Evolutionary conservation across 2,329 filamentous ascomycete genomes (phyloP), one percentile per base, ranked within the genome.

Genomic region (Hypoxylon sp.): DNA sequence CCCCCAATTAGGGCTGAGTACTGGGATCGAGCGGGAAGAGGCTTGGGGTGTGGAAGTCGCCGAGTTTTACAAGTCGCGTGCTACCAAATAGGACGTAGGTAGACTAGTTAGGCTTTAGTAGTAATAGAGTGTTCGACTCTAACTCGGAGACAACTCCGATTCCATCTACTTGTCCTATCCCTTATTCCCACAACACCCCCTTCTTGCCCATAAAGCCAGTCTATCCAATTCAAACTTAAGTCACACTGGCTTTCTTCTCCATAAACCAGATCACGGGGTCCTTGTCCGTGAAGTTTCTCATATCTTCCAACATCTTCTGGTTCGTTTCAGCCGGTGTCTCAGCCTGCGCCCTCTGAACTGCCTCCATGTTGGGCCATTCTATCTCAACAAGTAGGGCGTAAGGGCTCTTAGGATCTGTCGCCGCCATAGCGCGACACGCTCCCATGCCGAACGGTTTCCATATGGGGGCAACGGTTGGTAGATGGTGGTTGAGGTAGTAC

Each of bases 11-110:
- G 66, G 70, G 1, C 58, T 78, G 1, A 58, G 72, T 17, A 77
- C 76, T 2, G 76, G 76, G 0, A 72, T 78, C 31, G 76, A 77
- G 61, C 72, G 66, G 10, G 76, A 78, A 51, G 77, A 78, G 56
- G 74, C 69, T 22, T 78, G 77, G 77, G 77, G 76, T 1, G 67
- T 72, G 20, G 71, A 71, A 17, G 71, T 78, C 1, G 76, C 68
- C 2, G 69, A 74, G 40, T 77, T 77, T 51, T 66, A 70, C 37
- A 61, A 66, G 10, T 67, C 68, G 14, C 53, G 68, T 25, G 61
- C 71, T 14, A 70, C 61, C 6, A 68, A 68, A 51, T 68, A 40
- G 48, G 48, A 22, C 2, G 30, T 6, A 20, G 22, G 30, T 6
- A 25, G 22, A 8, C 20, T 17, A 7, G 44, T 40, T 37, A 7